phyloP scores from a whole-genome alignment of 2,329 filamentous ascomycete genomes.

The Colletotrichum sidae region DNA sequence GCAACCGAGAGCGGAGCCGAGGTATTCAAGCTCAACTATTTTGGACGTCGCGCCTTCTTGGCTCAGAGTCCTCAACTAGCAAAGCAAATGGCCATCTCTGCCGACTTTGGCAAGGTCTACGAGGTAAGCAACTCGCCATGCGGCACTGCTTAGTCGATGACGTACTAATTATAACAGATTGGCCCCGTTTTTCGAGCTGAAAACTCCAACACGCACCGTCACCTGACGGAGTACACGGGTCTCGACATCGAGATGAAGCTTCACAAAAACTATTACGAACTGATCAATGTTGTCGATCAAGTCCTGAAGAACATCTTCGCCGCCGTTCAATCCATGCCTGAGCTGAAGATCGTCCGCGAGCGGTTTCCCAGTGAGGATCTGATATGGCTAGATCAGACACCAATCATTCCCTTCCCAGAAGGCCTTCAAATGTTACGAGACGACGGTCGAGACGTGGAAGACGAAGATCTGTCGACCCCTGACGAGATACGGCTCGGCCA shows the following conservation, averaged over 20 bases:
- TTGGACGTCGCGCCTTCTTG: slow-evolving; percentile 86
- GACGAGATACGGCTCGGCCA: slow-evolving; percentile 89
- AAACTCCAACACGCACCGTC: slow-evolving; percentile 94
- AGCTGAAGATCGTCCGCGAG: slow-evolving; percentile 83
- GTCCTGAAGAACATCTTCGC: slow-evolving; percentile 80
- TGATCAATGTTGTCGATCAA: slow-evolving; percentile 80
- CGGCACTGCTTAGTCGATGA: background rate
- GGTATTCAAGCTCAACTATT: slow-evolving; percentile 94
- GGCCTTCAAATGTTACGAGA: slow-evolving; percentile 85
- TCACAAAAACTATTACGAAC: slow-evolving; percentile 89
- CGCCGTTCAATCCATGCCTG: slow-evolving; percentile 61
- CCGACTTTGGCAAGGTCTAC: slow-evolving; percentile 90
- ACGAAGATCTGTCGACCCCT: slow-evolving; percentile 85
- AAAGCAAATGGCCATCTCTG: slow-evolving; percentile 92
- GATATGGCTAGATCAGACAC: slow-evolving; percentile 87
- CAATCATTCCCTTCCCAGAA: slow-evolving; percentile 82
- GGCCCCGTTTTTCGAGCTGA: slow-evolving; percentile 93
- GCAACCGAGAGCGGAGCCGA: slow-evolving; percentile 92
- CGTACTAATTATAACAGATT: slow-evolving; percentile 54
- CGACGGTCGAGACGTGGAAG: slow-evolving; percentile 80
- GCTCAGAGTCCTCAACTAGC: slow-evolving; percentile 92
- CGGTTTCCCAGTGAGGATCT: slow-evolving; percentile 90
- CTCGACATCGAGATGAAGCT: slow-evolving; percentile 95
- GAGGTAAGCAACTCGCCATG: slow-evolving; percentile 61
- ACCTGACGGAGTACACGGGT: slow-evolving; percentile 94